Conservation (phyloP, 2,329 filamentous ascomycete species). For the Coniella vitis region DNA sequence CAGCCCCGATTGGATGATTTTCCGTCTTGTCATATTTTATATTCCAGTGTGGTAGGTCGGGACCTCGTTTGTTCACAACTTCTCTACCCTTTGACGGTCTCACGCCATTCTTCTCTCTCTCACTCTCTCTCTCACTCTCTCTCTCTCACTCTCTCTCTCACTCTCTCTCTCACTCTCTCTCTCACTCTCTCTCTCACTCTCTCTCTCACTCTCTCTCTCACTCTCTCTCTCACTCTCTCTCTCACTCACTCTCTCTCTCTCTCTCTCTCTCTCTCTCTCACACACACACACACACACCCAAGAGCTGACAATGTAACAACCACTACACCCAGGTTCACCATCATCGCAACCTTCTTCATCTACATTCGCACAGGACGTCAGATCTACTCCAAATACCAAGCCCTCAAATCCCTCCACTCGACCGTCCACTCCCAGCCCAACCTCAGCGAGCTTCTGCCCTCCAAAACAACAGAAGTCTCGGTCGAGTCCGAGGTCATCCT, state of each 20-base stretch:
- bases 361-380: slow-evolving; percentile 58
- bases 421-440: slow-evolving; percentile 37
- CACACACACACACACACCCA: too few relatives aligned
- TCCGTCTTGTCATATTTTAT: slow-evolving; percentile 71
- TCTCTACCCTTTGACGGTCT: too few relatives aligned
- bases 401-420: slow-evolving; percentile 45
- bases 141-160: too few relatives aligned
- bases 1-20: slow-evolving; percentile 57
- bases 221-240: too few relatives aligned
- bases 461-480: slow-evolving; percentile 56
- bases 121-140: too few relatives aligned
- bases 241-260: too few relatives aligned
- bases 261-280: too few relatives aligned
- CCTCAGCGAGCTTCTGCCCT: slow-evolving; percentile 41
- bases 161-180: too few relatives aligned
- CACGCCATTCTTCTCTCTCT: too few relatives aligned
- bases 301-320: too few relatives aligned
- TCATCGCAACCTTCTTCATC: slow-evolving; percentile 55
- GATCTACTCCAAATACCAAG: slow-evolving; percentile 60
- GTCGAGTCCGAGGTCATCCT: slow-evolving; percentile 47
- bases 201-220: too few relatives aligned
- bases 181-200: too few relatives aligned
- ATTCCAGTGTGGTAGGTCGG: slow-evolving; percentile 56
- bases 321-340: slow-evolving; percentile 53
- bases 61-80: not conserved